phyloP scores from a whole-genome alignment of 176 grass and related monocot genomes.

The Poa annua region DNA sequence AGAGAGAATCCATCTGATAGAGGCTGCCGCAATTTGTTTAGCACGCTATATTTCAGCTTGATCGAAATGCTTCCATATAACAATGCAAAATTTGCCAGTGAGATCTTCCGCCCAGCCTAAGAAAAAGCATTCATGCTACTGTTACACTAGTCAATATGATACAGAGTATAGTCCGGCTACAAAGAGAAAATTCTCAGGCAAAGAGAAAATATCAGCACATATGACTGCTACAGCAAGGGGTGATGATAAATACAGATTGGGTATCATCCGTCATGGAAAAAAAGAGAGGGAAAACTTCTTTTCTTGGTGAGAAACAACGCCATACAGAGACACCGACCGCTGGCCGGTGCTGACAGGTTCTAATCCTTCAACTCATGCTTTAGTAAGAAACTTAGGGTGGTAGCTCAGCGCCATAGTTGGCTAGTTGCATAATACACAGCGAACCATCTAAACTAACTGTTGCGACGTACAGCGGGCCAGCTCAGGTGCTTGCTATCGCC shows the following conservation, averaged over 20 bases:
- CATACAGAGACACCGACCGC: neutral
- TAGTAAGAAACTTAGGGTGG: constrained; percentile 37
- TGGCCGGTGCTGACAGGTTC: constrained; percentile 3
- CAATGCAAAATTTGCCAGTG: constrained; percentile 1
- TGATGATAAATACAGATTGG: constrained; percentile 39
- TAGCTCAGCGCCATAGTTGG: constrained; percentile 12
- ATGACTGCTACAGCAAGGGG: constrained; percentile 2
- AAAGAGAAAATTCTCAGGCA: constrained; percentile 33
- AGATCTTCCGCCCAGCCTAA: neutral
- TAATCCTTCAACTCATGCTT: constrained; percentile 42
- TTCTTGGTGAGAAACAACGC: constrained; percentile 41
- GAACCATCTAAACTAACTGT: constrained; percentile 44
- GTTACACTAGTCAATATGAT: constrained; percentile 38
- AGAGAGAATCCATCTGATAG: too few relatives aligned
- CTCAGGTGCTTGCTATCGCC: constrained; percentile 24
- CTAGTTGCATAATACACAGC: constrained; percentile 46
- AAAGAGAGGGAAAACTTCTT: constrained; percentile 21
- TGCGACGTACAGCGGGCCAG: constrained; percentile 47
- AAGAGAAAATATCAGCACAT: constrained; percentile 33
- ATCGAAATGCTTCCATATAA: constrained; percentile 5
- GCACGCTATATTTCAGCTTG: too few relatives aligned
- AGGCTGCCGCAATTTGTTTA: too few relatives aligned
- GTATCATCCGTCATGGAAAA: constrained; percentile 31
- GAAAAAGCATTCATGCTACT: constrained; percentile 26
- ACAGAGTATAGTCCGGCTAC: constrained; percentile 31